These are phyloP conservation scores for Psilocybe cubensis DNA, from an alignment of 768 basidiomycete species.

Conservation along the genomic window DNA sequence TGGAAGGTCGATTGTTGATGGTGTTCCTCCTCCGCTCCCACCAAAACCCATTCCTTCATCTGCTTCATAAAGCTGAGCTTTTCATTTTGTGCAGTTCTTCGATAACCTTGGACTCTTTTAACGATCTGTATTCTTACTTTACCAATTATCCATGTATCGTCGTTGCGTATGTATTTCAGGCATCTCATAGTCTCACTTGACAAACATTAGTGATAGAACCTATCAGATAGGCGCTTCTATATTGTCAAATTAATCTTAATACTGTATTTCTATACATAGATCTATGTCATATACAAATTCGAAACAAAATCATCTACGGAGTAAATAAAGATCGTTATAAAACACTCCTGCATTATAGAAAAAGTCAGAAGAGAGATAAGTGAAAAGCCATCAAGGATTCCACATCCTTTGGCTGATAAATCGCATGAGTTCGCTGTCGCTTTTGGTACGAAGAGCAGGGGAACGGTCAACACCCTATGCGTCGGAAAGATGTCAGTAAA, in stretches of 20 bases:
- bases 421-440: conserved; percentile 54
- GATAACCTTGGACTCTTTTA: conserved; percentile 1
- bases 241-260: not conserved
- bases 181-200: not conserved
- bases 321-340: not conserved
- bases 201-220: not conserved
- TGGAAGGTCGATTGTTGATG: conserved; percentile 15
- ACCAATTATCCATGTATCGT: not conserved
- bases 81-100: conserved; percentile 1
- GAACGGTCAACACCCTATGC: conserved; percentile 58
- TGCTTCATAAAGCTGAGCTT: conserved; percentile 9
- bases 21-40: conserved; percentile 25
- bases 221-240: not conserved
- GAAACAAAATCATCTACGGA: not conserved
- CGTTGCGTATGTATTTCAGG: not conserved
- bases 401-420: conserved; percentile 74
- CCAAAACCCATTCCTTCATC: conserved; percentile 20
- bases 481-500: not conserved
- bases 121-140: not conserved
- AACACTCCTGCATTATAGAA: not conserved
- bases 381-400: conserved; percentile 45
- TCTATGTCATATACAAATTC: not conserved
- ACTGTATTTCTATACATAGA: not conserved
- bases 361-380: not conserved
- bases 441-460: conserved; percentile 54